phyloP scores from a whole-genome alignment of 176 grass and related monocot species.

The Avena atlantica region DNA sequence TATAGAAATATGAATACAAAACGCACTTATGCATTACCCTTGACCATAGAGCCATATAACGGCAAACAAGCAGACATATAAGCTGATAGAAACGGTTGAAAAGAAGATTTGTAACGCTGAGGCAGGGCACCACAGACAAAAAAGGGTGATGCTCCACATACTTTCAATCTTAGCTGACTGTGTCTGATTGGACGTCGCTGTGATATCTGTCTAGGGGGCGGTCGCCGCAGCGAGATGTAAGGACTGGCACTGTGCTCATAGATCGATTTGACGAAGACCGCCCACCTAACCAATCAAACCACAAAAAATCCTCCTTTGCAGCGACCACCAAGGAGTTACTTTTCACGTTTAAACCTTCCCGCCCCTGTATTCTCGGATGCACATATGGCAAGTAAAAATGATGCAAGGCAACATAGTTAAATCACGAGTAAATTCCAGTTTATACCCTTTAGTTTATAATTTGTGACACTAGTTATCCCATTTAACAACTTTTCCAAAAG shows the following conservation, averaged over 20 bases:
- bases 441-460: too few species aligned
- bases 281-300: conserved; percentile 23
- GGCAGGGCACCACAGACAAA: neutral
- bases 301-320: too few species aligned
- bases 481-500: too few species aligned
- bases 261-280: neutral
- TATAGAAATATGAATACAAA: too few species aligned
- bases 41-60: neutral
- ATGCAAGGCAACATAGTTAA: too few species aligned
- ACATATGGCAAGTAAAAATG: too few species aligned
- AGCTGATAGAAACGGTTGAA: neutral
- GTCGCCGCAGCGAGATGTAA: neutral
- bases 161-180: neutral
- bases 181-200: conserved; percentile 37
- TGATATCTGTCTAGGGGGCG: conserved; percentile 21
- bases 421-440: too few species aligned
- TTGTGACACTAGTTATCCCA: too few species aligned
- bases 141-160: neutral
- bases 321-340: too few species aligned
- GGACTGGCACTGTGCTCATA: conserved; percentile 22
- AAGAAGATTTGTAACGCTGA: neutral
- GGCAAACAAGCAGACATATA: neutral
- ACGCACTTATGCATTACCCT: neutral
- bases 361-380: too few species aligned
- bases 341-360: too few species aligned